Percentiles rank a stretch among this genome's conserved stretches.
These are phyloP conservation scores for Russula ochroleuca DNA, from an alignment of 768 basidiomycete species.

Conservation along the genomic window DNA sequence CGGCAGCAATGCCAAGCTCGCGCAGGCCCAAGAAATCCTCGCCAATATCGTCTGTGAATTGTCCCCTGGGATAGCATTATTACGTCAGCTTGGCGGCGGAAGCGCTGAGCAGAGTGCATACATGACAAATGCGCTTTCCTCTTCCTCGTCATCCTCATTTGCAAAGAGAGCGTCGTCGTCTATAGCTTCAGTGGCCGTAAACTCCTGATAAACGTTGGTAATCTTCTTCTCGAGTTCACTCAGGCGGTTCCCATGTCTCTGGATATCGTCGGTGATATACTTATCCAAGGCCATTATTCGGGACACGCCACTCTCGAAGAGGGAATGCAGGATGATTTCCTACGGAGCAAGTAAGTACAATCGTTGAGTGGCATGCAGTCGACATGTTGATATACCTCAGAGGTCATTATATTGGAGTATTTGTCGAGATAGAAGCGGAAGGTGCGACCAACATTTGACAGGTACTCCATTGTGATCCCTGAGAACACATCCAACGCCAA, in stretches of 20 bases:
- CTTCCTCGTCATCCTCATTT: slow-evolving; percentile 53
- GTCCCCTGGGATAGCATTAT: slow-evolving; percentile 49
- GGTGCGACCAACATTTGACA: slow-evolving; percentile 82
- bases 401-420: slow-evolving; percentile 70
- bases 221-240: slow-evolving; percentile 84
- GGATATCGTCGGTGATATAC: slow-evolving; percentile 85
- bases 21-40: slow-evolving; percentile 91
- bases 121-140: slow-evolving; percentile 65
- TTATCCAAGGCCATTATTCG: slow-evolving; percentile 75
- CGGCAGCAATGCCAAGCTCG: slow-evolving; percentile 83
- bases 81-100: slow-evolving; percentile 4
- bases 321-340: slow-evolving; percentile 90
- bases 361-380: background rate
- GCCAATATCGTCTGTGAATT: slow-evolving; percentile 82
- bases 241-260: slow-evolving; percentile 73
- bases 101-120: slow-evolving; percentile 33
- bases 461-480: slow-evolving; percentile 72
- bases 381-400: slow-evolving; percentile 57
- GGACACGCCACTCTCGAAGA: slow-evolving; percentile 85
- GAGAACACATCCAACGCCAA: slow-evolving; percentile 73
- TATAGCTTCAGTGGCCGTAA: slow-evolving; percentile 46
- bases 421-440: slow-evolving; percentile 80
- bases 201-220: slow-evolving; percentile 72
- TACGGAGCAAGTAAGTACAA: slow-evolving; percentile 34
- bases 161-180: slow-evolving; percentile 61